Conservation (phyloP, 2,329 filamentous ascomycete genomes). For the Trichoderma cornu-damae region DNA sequence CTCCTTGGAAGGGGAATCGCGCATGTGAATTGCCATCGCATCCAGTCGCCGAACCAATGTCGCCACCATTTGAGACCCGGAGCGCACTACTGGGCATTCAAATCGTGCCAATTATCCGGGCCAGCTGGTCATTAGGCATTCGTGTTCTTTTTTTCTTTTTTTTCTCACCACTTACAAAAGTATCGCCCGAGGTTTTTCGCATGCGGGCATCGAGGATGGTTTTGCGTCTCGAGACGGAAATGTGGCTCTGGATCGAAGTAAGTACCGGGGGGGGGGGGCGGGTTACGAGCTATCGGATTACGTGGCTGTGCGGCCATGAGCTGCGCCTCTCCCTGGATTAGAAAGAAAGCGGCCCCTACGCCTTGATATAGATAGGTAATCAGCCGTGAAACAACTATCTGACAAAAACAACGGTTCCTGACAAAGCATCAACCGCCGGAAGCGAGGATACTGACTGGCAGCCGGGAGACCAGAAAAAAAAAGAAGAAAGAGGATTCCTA, state of each 20-base stretch:
- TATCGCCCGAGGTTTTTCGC: neutral
- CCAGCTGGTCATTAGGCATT: neutral
- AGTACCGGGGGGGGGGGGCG: neutral
- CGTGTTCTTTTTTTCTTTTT: neutral
- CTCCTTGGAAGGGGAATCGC: neutral
- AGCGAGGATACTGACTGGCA: neutral
- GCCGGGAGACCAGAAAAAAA: neutral
- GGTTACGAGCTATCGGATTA: neutral
- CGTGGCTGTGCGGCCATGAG: slow-evolving; percentile 11
- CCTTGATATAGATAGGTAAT: slow-evolving; percentile 3
- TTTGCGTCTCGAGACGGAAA: too few relatives aligned
- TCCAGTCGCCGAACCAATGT: neutral
- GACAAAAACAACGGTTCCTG: neutral
- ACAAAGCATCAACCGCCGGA: neutral
- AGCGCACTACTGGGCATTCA: neutral
- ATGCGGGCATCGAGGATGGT: neutral
- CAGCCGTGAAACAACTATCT: slow-evolving; percentile 8
- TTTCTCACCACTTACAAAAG: neutral
- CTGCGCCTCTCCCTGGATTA: slow-evolving; percentile 14
- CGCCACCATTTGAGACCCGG: neutral
- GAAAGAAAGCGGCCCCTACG: slow-evolving; percentile 2
- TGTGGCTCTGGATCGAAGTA: neutral
- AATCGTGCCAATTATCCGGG: neutral
- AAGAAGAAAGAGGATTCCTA: too few relatives aligned
- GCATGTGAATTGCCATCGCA: neutral